These are phyloP conservation scores for Adansonia rubrostipa DNA, from an alignment of 441 rosid genomes.

Conservation along the genomic window DNA sequence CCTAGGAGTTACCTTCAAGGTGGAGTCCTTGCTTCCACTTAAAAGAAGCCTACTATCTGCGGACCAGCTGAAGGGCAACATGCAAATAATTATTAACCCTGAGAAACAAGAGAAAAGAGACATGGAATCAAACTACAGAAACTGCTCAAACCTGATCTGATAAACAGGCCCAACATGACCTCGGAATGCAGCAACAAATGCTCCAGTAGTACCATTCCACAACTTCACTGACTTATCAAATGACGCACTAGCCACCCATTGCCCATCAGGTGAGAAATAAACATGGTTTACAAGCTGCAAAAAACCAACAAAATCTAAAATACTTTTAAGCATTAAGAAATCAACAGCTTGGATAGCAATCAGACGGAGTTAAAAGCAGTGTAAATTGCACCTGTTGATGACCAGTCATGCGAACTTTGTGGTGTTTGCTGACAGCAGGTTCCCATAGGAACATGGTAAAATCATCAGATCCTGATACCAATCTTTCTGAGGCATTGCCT, in stretches of 20 bases:
- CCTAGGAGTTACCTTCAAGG: slow-evolving; percentile 68
- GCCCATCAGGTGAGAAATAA: slow-evolving; percentile 96
- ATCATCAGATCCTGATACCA: slow-evolving; percentile 98
- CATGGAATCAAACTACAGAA: slow-evolving; percentile 13
- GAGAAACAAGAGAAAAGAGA: not conserved
- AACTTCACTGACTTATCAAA: slow-evolving; percentile 93
- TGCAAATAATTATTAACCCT: slow-evolving; percentile 24
- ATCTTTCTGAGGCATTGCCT: slow-evolving; percentile 87
- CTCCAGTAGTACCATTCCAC: slow-evolving; percentile 94
- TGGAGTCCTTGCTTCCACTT: slow-evolving; percentile 98
- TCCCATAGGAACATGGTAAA: slow-evolving; percentile 98
- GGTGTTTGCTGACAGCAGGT: slow-evolving; percentile 86
- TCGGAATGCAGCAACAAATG: slow-evolving; percentile 82
- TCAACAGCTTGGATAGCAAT: slow-evolving; percentile 18
- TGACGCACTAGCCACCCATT: slow-evolving; percentile 98
- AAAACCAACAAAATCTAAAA: slow-evolving; percentile 26
- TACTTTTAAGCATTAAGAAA: slow-evolving; percentile 15
- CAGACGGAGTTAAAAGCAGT: slow-evolving; percentile 8
- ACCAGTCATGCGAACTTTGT: slow-evolving; percentile 90
- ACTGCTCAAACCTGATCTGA: slow-evolving; percentile 70
- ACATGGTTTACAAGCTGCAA: slow-evolving; percentile 95
- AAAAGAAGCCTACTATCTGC: slow-evolving; percentile 96
- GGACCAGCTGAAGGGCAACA: slow-evolving; percentile 73
- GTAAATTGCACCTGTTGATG: slow-evolving; percentile 75
- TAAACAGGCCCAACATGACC: slow-evolving; percentile 98